Base-by-base conservation (phyloP, 805 yeast species). In the Blastobotrys americana region DNA sequence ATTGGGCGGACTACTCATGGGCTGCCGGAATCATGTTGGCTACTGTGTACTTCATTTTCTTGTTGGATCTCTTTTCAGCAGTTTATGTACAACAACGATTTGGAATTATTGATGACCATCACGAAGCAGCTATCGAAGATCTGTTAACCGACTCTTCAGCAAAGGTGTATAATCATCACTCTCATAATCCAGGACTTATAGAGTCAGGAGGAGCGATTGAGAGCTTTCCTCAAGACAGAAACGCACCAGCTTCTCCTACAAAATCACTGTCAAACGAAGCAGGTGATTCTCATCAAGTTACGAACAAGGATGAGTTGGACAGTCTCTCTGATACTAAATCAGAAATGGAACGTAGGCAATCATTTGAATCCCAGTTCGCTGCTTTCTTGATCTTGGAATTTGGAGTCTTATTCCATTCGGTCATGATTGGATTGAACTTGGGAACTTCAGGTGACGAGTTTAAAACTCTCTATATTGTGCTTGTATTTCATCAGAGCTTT, bases 391-490 rank as follows among this genome's bases (percentile, higher is more conserved):
- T 80, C 13, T 68, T 83, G 47, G 90, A 82, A 60, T 80, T 82
- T 51, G 90, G 90, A 48, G 72, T 82, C 36, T 60, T 82, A 13
- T 80, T 83, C 69, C 90, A 83, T 64, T 81, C 88, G 2, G 80
- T 83, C 2, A 77, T 83, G 64, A 74, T 83, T 50, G 90, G 90
- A 36, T 68, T 82, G 50, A 72, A 83, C 3, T 65, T 82, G 49
- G 84, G 84, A 5, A 74, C 78, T 17, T 60, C 80, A 8, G 83
- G 80, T 37, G 79, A 76, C 8, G 84, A 81, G 56, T 82, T 80
- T 59, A 68, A 65, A 37, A 72, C 84, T 3, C 67, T 83, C 38
- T 82, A 79, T 56, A 68, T 78, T 41, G 90, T 82, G 5, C 51
- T 77, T 34, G 76, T 80, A 3, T 83, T 82, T 71, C 90, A 83